Evolutionary conservation across 768 basidiomycete species (phyloP).

Genomic region (Scleroderma bovista): DNA sequence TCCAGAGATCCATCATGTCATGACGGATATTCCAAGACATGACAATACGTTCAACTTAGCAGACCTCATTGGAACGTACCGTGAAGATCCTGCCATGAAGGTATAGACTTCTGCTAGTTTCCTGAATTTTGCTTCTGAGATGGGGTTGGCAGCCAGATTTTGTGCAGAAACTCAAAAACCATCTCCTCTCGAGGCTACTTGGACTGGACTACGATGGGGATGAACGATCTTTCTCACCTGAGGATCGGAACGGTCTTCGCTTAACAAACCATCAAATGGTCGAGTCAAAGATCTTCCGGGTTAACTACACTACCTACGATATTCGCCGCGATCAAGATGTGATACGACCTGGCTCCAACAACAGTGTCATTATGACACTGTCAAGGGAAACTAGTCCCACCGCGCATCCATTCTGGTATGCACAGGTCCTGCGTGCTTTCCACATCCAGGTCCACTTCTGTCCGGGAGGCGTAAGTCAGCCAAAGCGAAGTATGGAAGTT

Average conservation of each 20-base stretch:
- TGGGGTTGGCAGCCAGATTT: too few relatives aligned
- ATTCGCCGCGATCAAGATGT: slow-evolving; percentile 18
- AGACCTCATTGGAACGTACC: neutral
- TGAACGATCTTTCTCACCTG: slow-evolving; percentile 4
- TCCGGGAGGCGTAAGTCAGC: too few relatives aligned
- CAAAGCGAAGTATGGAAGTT: slow-evolving; percentile 21
- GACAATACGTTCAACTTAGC: neutral
- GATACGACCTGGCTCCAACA: slow-evolving; percentile 9
- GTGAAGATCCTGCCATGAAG: slow-evolving; percentile 6
- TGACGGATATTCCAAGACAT: neutral
- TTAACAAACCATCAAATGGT: slow-evolving; percentile 16
- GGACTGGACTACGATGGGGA: slow-evolving; percentile 2
- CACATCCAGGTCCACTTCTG: slow-evolving; percentile 17
- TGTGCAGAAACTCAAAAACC: slow-evolving; percentile 9
- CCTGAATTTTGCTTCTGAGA: neutral
- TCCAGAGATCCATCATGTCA: slow-evolving; percentile 4
- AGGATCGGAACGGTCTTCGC: slow-evolving; percentile 7
- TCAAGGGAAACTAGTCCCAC: slow-evolving; percentile 2
- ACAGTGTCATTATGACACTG: slow-evolving; percentile 22
- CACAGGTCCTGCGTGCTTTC: slow-evolving; percentile 23
- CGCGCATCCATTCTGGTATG: slow-evolving; percentile 31
- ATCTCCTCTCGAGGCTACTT: slow-evolving; percentile 8
- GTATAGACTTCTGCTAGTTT: neutral
- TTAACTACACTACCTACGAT: slow-evolving; percentile 33
- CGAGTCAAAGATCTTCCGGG: slow-evolving; percentile 11